These are phyloP conservation scores for Chlorella sorokiniana DNA, from an alignment of 139 green algal species.

Conservation along the genomic window DNA sequence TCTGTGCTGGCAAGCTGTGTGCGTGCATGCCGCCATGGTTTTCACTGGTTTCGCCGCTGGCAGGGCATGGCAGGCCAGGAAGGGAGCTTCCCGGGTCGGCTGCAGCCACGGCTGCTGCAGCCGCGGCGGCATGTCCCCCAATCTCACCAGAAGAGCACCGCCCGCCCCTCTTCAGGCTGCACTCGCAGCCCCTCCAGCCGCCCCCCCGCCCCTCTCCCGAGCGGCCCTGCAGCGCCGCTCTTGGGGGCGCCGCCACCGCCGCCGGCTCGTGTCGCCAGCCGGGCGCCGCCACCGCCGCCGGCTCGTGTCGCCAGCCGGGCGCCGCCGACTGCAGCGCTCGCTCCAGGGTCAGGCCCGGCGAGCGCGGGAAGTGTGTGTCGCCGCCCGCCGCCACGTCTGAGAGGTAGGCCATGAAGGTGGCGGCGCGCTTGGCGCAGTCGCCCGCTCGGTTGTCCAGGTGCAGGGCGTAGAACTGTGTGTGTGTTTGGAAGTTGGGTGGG, in stretches of 20 bases:
- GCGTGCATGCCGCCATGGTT: too few species aligned
- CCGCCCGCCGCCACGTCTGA: slow-evolving; percentile 37
- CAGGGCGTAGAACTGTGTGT: slow-evolving; percentile 57
- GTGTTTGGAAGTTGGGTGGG: too few species aligned
- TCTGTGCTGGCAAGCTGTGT: background rate
- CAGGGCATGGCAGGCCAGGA: too few species aligned
- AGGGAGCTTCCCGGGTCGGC: background rate
- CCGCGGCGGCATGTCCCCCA: too few species aligned
- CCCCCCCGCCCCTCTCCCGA: background rate
- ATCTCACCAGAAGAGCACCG: slow-evolving; percentile 71
- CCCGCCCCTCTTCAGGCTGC: slow-evolving; percentile 52
- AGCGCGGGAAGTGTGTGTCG: slow-evolving; percentile 48
- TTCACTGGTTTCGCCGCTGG: too few species aligned
- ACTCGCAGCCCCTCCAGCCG: slow-evolving; percentile 43
- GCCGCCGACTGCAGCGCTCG: slow-evolving; percentile 15
- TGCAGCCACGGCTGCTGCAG: too few species aligned
- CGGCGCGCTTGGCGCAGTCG: slow-evolving; percentile 47
- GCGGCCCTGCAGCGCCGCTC: background rate
- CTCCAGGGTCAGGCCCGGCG: background rate
- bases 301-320: background rate
- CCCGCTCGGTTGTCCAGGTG: slow-evolving; percentile 79
- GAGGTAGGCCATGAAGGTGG: slow-evolving; percentile 78
- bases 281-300: background rate
- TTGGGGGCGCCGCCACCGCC: slow-evolving; percentile 8
- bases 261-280: background rate